These are phyloP conservation scores for Trichoderma gracile DNA, from an alignment of 2,329 filamentous ascomycete genomes.

Conservation along the genomic window DNA sequence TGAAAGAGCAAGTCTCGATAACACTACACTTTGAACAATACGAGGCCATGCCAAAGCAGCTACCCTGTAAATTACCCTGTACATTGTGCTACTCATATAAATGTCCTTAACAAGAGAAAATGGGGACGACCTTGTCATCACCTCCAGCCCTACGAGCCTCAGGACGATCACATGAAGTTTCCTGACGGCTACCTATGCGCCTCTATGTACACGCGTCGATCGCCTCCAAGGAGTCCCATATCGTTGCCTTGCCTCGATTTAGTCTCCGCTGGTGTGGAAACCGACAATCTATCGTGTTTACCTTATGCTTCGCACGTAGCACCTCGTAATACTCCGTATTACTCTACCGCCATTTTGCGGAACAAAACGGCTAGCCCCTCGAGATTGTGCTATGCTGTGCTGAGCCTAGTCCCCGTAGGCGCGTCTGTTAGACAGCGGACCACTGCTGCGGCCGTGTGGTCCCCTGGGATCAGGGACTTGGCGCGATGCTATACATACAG, in stretches of 20 bases:
- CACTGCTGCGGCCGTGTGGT: slow-evolving; percentile 25
- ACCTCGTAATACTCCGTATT: too few relatives aligned
- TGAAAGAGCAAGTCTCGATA: too few relatives aligned
- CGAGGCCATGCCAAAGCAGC: too few relatives aligned
- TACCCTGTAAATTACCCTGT: too few relatives aligned
- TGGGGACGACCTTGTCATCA: background rate
- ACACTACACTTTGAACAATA: too few relatives aligned
- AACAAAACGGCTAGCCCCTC: background rate
- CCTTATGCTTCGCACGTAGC: too few relatives aligned
- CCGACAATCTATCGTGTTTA: background rate
- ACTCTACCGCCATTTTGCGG: background rate
- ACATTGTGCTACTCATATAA: too few relatives aligned
- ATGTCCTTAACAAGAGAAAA: too few relatives aligned
- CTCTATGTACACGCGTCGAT: too few relatives aligned
- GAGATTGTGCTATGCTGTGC: slow-evolving; percentile 9
- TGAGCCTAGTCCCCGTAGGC: slow-evolving; percentile 5
- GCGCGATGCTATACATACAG: background rate
- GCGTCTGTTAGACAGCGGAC: slow-evolving; percentile 18
- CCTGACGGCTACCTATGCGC: too few relatives aligned
- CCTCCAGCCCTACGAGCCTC: background rate
- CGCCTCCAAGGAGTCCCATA: background rate
- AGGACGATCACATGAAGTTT: too few relatives aligned
- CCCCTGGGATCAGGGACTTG: background rate
- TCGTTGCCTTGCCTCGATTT: background rate
- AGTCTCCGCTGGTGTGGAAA: background rate